Percentiles rank a stretch among this genome's conserved stretches.
phyloP scores from a whole-genome alignment of 768 basidiomycete species.

The Trametes elegans region DNA sequence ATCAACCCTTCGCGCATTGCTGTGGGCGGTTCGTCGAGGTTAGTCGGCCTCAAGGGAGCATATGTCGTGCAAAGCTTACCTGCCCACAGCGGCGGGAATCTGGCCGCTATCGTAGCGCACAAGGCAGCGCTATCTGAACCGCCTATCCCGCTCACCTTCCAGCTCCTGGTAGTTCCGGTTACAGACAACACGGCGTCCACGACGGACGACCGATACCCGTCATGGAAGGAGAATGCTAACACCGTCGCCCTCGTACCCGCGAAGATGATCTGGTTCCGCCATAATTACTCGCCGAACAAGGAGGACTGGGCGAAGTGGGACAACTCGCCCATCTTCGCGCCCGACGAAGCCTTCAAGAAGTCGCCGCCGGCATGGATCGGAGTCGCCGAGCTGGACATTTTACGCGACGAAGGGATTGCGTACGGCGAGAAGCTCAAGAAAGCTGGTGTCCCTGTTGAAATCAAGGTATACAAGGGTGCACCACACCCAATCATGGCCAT shows the following conservation, averaged over 20 bases:
- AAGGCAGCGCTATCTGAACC: slow-evolving; percentile 51
- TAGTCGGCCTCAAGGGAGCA: neutral
- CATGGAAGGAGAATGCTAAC: slow-evolving; percentile 56
- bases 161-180: slow-evolving; percentile 70
- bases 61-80: neutral
- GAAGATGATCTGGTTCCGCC: slow-evolving; percentile 74
- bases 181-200: slow-evolving; percentile 63
- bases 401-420: slow-evolving; percentile 62
- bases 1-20: slow-evolving; percentile 56
- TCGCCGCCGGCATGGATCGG: slow-evolving; percentile 61
- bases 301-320: slow-evolving; percentile 64
- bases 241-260: slow-evolving; percentile 58
- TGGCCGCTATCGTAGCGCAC: slow-evolving; percentile 63
- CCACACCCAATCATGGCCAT: slow-evolving; percentile 76
- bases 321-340: slow-evolving; percentile 69
- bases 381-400: slow-evolving; percentile 63
- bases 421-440: slow-evolving; percentile 57
- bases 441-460: slow-evolving; percentile 52
- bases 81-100: slow-evolving; percentile 58
- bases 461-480: slow-evolving; percentile 56
- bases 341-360: slow-evolving; percentile 47
- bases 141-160: slow-evolving; percentile 55
- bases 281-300: slow-evolving; percentile 64
- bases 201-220: slow-evolving; percentile 36
- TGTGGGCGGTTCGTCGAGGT: slow-evolving; percentile 76